Base-by-base conservation (phyloP, 2,329 filamentous ascomycete genomes). In the Cladosporium colombiae region DNA sequence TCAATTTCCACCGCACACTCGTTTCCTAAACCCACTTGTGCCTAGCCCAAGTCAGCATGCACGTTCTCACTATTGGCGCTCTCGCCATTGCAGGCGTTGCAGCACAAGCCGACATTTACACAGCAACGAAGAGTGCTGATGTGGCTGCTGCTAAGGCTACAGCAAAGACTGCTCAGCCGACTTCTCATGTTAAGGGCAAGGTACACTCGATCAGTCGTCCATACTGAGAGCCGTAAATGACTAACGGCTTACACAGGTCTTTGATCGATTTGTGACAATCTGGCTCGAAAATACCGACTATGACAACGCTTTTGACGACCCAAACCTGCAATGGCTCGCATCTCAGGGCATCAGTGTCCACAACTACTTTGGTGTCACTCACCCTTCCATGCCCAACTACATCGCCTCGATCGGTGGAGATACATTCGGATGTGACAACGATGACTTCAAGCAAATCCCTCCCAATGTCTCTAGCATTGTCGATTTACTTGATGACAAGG, bases 271-370 rank as follows among this genome's bases (percentile, higher is more conserved):
- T 68, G 87, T 87, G 64, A 85, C 88, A 65, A 87, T 93, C 76
- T 93, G 89, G 88, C 83, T 92, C 57, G 91, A 93, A 80, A 93
- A 93, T 75, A 91, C 88, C 58, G 83, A 86, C 77, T 93, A 85
- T 70, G 83, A 86, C 62, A 85, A 88, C 72, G 87, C 90, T 1
- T 80, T 81, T 44, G 84, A 82, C 18, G 89, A 93, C 75, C 83
- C 85, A 56, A 87, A 86, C 74, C 79, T 89, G 23, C 75, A 78
- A 49, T 87, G 79, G 79, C 79, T 90, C 25, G 86, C 87, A 13
- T 78, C 80, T 67, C 82, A 86, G 76, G 62, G 62, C 14, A 86
- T 92, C 68, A 84, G 82, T 5, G 80, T 92, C 33, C 81, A 79
- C 57, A 82, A 81, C 69, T 78, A 81, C 70, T 81, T 79, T 66